Evolutionary conservation across 805 yeast species (phyloP), one percentile per base, ranked within the genome.

Genomic region (Saitoella complicata): DNA sequence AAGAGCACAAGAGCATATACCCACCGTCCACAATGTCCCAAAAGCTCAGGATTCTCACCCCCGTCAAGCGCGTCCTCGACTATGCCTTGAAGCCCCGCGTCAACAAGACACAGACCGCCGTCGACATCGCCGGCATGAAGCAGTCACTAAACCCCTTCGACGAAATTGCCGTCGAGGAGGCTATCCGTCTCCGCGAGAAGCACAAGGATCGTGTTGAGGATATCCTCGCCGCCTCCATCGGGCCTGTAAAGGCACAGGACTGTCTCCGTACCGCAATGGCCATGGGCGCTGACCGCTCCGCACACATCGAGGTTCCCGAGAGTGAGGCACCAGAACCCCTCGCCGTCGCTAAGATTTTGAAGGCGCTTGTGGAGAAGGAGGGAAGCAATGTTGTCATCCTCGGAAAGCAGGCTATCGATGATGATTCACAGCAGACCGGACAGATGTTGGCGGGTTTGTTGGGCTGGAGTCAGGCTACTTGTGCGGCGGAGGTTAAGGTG

Each of bases 391-490:
- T 91, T 59, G 78, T 91, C 39, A 74, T 91, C 37, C 70, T 91
- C 61, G 99, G 99, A 40, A 91, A 91, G 60, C 98, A 91, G 65
- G 85, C 97, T 37, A 87, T 91, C 55, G 99, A 91, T 63, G 93
- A 86, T 54, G 99, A 91, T 58, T 70, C 84, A 39, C 85, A 84
- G 62, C 95, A 87, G 63, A 87, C 95, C 9, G 98, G 97, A 31
- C 97, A 87, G 63, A 85, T 91, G 77, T 72, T 91, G 45, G 97
- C 95, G 2, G 95, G 95, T 7, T 66, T 88, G 49, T 71, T 88
- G 62, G 75, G 78, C 57, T 88, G 97, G 97, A 93, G 96, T 12
- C 96, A 87, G 56, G 95, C 95, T 33, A 88, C 96, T 33, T 83
- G 85, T 58, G 96, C 95, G 5, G 80, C 91, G 40, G 80, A 83